A percentile compares a stretch with the other conserved stretches of the same genome.
These are phyloP conservation scores for Limonium bicolor DNA, from an alignment of 148 eudicot species.

Conservation along the genomic window DNA sequence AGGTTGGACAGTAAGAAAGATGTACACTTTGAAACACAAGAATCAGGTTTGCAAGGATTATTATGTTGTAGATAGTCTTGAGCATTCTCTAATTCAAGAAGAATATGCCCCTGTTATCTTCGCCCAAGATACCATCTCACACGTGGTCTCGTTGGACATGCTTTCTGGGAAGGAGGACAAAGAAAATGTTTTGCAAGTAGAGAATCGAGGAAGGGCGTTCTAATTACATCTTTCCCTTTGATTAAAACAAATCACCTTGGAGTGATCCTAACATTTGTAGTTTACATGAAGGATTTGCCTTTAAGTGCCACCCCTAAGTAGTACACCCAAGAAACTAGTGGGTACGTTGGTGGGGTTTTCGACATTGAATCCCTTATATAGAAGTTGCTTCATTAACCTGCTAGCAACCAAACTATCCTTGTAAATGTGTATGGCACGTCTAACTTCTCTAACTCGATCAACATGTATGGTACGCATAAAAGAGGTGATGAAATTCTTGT, in stretches of 20 bases:
- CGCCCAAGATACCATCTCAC: conserved; percentile 80
- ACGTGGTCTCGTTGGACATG: conserved; percentile 67
- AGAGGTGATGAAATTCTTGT: conserved; percentile 35
- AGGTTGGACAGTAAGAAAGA: conserved; percentile 73
- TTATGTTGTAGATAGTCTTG: conserved; percentile 38
- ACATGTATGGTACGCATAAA: conserved; percentile 73
- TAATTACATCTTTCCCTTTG: conserved; percentile 75
- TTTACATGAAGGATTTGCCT: conserved; percentile 70
- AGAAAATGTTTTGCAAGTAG: conserved; percentile 90
- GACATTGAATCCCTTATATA: conserved; percentile 87
- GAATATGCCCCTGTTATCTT: conserved; percentile 96
- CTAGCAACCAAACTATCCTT: conserved; percentile 88
- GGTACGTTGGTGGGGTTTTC: conserved; percentile 86
- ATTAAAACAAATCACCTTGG: conserved; percentile 82
- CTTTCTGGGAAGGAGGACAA: conserved; percentile 92
- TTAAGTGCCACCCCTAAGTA: conserved; percentile 57
- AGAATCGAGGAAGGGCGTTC: conserved; percentile 78
- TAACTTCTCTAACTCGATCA: conserved; percentile 49
- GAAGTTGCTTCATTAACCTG: conserved; percentile 85
- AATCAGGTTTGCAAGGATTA: conserved; percentile 58
- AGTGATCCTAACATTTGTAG: conserved; percentile 86
- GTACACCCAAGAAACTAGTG: conserved; percentile 56
- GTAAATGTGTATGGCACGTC: conserved; percentile 80
- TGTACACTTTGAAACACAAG: conserved; percentile 54
- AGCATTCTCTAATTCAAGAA: conserved; percentile 56